These are phyloP conservation scores for Salvia sclarea DNA, from an alignment of 305 asterid species.

Conservation along the genomic window DNA sequence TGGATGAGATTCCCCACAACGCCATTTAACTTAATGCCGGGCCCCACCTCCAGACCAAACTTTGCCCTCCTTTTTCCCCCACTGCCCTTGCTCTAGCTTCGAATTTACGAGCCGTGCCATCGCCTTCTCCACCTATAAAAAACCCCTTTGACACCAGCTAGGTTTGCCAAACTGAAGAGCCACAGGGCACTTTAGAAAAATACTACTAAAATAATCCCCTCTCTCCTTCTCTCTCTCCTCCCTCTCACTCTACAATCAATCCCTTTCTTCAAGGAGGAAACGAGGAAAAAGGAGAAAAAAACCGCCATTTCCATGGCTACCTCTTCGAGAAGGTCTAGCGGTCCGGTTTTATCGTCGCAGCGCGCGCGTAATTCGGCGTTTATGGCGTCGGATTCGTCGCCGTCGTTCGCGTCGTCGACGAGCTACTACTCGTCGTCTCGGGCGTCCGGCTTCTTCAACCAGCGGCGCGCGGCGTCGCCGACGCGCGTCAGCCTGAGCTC, in stretches of 20 bases:
- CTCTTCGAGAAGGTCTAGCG: constrained; percentile 60
- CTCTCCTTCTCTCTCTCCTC: not conserved
- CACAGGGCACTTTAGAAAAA: constrained; percentile 51
- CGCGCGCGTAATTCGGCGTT: constrained; percentile 40
- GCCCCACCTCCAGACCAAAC: constrained; percentile 36
- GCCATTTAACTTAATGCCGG: not conserved
- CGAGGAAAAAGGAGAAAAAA: not conserved
- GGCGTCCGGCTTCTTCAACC: too few relatives aligned
- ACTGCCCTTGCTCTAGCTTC: constrained; percentile 19
- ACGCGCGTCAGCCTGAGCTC: constrained; percentile 73
- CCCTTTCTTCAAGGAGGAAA: too few relatives aligned
- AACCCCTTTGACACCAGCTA: constrained; percentile 49
- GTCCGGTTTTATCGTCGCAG: constrained; percentile 42
- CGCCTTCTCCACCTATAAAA: constrained; percentile 48
- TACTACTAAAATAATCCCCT: not conserved
- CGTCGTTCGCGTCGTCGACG: constrained; percentile 23
- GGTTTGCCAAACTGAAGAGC: constrained; percentile 83
- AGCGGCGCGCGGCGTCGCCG: constrained; percentile 67
- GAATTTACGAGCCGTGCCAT: constrained; percentile 29
- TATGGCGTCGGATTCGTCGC: constrained; percentile 35
- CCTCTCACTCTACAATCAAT: not conserved
- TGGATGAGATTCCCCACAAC: constrained; percentile 36
- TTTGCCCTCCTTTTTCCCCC: constrained; percentile 29
- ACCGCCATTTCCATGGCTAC: constrained; percentile 54
- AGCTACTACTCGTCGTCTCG: too few relatives aligned